Evolutionary conservation across 208 protist species (phyloP).

Genomic region (Lotmaria passim): DNA sequence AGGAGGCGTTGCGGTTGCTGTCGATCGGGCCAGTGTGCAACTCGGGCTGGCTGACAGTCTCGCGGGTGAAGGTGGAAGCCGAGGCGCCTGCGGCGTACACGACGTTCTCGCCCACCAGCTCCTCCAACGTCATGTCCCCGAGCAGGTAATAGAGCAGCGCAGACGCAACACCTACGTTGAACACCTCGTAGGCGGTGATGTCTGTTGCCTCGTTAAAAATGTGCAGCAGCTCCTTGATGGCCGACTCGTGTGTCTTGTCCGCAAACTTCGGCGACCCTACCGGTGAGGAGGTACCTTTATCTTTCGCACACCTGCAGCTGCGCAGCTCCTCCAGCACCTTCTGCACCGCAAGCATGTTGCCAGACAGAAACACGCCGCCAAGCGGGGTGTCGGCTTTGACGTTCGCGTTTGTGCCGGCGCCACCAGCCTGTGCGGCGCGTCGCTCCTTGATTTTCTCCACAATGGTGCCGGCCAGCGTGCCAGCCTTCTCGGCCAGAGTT

Average conservation of each 20-base stretch:
- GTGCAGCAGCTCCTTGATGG: constrained; percentile 37
- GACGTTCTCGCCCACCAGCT: constrained; percentile 36
- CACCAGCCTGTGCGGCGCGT: constrained; percentile 1
- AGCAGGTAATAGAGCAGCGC: constrained; percentile 55
- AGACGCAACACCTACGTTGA: constrained; percentile 41
- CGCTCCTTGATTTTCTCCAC: constrained; percentile 34
- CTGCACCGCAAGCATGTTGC: constrained; percentile 27
- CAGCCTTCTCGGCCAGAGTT: constrained; percentile 48
- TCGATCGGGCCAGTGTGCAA: constrained; percentile 15
- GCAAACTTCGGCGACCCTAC: background rate
- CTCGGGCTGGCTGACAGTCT: constrained; percentile 19
- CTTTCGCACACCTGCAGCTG: constrained; percentile 11
- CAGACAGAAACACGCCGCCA: constrained; percentile 16
- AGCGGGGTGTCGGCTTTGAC: constrained; percentile 11
- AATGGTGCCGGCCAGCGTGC: constrained; percentile 27
- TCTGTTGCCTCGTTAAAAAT: constrained; percentile 35
- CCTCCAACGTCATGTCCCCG: constrained; percentile 31
- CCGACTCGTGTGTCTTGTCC: constrained; percentile 32
- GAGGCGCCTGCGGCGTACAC: constrained; percentile 39
- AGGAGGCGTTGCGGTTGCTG: constrained; percentile 35
- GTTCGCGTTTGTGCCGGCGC: constrained; percentile 11
- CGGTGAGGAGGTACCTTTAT: background rate
- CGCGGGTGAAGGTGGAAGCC: constrained; percentile 33
- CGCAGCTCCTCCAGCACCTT: constrained; percentile 29
- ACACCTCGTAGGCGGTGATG: constrained; percentile 60